phyloP scores from a whole-genome alignment of 306 rosid species.

The Lathyrus aphaca region DNA sequence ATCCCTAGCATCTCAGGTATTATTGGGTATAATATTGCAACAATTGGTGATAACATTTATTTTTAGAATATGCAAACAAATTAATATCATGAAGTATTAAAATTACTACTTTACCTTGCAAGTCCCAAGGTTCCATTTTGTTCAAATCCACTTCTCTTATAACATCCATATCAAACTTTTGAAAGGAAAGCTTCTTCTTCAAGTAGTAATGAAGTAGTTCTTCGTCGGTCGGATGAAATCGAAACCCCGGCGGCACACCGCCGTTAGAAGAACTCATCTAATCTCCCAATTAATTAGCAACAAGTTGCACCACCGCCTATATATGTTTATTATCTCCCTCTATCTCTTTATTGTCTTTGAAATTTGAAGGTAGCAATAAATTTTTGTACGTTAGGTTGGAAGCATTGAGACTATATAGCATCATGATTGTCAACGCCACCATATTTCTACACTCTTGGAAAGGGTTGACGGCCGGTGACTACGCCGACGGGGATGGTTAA shows the following conservation, averaged over 20 bases:
- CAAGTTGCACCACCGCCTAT: conserved; percentile 1
- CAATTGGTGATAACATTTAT: too few species aligned
- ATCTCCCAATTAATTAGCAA: conserved; percentile 5
- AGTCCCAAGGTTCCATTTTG: conserved; percentile 98
- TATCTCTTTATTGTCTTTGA: conserved; percentile 7
- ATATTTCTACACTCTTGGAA: conserved; percentile 32
- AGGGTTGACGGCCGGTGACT: conserved; percentile 97
- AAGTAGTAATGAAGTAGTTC: conserved; percentile 88
- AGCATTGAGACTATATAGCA: conserved; percentile 51
- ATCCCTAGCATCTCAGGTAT: too few species aligned
- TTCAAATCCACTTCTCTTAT: conserved; percentile 95
- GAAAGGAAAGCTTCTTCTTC: conserved; percentile 85
- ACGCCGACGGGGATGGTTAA: conserved; percentile 88
- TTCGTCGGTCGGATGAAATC: conserved; percentile 96
- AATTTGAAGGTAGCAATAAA: conserved; percentile 19
- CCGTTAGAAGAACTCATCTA: conserved; percentile 77
- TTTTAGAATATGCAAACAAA: too few species aligned
- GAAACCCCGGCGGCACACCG: conserved; percentile 94
- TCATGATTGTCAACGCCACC: conserved; percentile 59
- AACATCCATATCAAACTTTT: conserved; percentile 95
- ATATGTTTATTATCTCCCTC: background rate
- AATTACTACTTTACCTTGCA: conserved; percentile 68
- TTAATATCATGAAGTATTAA: background rate
- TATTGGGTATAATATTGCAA: too few species aligned
- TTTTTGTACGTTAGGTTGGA: conserved; percentile 41